Evolutionary conservation across 2,329 filamentous ascomycete species (phyloP).

Genomic region (Lanzia echinophila): DNA sequence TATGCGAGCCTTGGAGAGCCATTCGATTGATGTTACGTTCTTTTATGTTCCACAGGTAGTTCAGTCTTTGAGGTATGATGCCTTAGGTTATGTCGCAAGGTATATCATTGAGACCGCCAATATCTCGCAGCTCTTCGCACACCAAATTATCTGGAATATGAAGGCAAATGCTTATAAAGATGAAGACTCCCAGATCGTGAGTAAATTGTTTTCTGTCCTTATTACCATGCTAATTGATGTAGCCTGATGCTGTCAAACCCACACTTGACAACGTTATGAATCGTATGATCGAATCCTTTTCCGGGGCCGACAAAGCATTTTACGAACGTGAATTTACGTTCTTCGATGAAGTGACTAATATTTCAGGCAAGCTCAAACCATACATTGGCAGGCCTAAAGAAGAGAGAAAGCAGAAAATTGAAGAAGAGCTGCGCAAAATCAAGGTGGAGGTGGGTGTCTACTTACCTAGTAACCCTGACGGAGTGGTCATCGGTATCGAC

Average conservation of each 20-base stretch:
- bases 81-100: slow-evolving; percentile 86
- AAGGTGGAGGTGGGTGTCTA: slow-evolving; percentile 97
- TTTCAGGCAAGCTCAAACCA: slow-evolving; percentile 92
- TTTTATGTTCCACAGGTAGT: slow-evolving; percentile 99
- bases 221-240: slow-evolving; percentile 11
- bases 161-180: slow-evolving; percentile 99
- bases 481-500: slow-evolving; percentile 95
- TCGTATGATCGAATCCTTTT: slow-evolving; percentile 77
- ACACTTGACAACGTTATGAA: slow-evolving; percentile 85
- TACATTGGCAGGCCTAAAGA: slow-evolving; percentile 87
- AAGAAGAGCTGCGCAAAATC: slow-evolving; percentile 95
- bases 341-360: slow-evolving; percentile 91
- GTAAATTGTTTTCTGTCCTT: slow-evolving; percentile 25
- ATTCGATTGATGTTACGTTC: slow-evolving; percentile 95
- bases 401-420: slow-evolving; percentile 98
- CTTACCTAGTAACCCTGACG: slow-evolving; percentile 92
- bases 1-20: slow-evolving; percentile 88
- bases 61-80: slow-evolving; percentile 88
- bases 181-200: slow-evolving; percentile 77
- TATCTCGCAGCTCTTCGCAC: slow-evolving; percentile 95
- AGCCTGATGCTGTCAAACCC: slow-evolving; percentile 89
- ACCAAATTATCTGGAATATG: slow-evolving; percentile 99
- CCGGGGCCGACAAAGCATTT: slow-evolving; percentile 69
- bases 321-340: slow-evolving; percentile 96
- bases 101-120: slow-evolving; percentile 97